phyloP scores from a whole-genome alignment of 2,329 filamentous ascomycete genomes.

The Arthrobotrys musiformis region DNA sequence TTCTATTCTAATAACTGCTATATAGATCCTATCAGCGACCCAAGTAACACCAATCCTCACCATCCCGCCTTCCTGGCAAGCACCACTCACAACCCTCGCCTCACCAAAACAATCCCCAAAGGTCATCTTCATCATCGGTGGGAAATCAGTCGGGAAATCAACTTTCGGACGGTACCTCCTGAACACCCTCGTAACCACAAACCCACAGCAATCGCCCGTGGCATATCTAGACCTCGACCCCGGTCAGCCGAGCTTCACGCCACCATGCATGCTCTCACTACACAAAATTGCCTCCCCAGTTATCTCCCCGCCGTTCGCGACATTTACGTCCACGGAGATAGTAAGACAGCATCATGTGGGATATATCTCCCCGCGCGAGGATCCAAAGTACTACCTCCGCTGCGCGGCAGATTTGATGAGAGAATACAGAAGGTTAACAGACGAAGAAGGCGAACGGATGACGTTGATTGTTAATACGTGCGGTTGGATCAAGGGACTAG shows the following conservation, averaged over 20 bases:
- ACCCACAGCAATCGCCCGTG: slow-evolving; percentile 61
- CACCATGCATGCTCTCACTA: slow-evolving; percentile 76
- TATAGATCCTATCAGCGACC: slow-evolving; percentile 10
- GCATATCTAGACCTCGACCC: slow-evolving; percentile 80
- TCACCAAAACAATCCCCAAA: slow-evolving; percentile 41
- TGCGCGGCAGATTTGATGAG: slow-evolving; percentile 73
- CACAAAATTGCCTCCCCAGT: slow-evolving; percentile 71
- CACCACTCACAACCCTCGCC: slow-evolving; percentile 30
- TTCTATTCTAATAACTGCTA: slow-evolving; percentile 63
- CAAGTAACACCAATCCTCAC: slow-evolving; percentile 63
- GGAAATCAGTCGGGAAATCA: slow-evolving; percentile 58
- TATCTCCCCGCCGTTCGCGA: slow-evolving; percentile 75
- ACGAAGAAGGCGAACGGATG: slow-evolving; percentile 19
- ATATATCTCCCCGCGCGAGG: slow-evolving; percentile 72
- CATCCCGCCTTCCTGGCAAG: slow-evolving; percentile 45
- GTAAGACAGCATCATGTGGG: slow-evolving; percentile 75
- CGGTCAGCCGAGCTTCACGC: slow-evolving; percentile 78
- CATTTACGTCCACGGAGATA: slow-evolving; percentile 64
- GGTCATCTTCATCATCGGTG: slow-evolving; percentile 57
- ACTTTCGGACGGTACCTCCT: slow-evolving; percentile 56
- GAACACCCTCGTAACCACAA: slow-evolving; percentile 57
- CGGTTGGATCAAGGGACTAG: slow-evolving; percentile 78
- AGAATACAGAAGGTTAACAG: slow-evolving; percentile 65
- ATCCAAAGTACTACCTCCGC: slow-evolving; percentile 74
- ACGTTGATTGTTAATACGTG: slow-evolving; percentile 73